These are phyloP conservation scores for Tetrahymena malaccensis DNA, from an alignment of 73 alveolate species.

Conservation along the genomic window DNA sequence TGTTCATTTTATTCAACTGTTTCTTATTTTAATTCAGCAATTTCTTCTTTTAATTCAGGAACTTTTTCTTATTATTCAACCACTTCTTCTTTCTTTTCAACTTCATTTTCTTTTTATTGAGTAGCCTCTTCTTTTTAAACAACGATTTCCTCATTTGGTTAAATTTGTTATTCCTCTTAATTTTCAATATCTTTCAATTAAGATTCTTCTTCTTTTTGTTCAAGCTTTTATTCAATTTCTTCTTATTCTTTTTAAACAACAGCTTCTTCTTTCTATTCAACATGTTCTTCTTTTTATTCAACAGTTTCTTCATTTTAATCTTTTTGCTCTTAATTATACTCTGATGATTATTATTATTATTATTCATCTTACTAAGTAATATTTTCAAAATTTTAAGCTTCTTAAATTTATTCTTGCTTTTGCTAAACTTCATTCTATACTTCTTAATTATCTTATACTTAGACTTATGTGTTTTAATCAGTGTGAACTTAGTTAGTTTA, in stretches of 20 bases:
- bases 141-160: not conserved
- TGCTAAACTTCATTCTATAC: no score
- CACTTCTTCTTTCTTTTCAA: not conserved
- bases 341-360: no score
- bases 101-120: not conserved
- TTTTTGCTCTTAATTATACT: no score
- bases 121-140: not conserved
- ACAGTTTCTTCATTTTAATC: not conserved
- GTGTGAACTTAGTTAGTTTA: not conserved
- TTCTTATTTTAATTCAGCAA: not conserved
- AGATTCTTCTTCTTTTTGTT: not conserved
- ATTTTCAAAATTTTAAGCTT: not conserved
- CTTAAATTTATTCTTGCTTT: no score
- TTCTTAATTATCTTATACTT: no score
- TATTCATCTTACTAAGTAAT: not conserved
- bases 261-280: not conserved
- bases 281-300: not conserved
- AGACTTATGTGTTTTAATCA: no score
- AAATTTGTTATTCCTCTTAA: no score
- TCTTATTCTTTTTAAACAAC: not conserved
- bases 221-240: not conserved
- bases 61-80: not conserved
- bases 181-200: not conserved
- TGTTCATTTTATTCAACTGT: not conserved
- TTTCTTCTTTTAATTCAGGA: not conserved